Evolutionary conservation across 2,329 filamentous ascomycete genomes (phyloP).

Genomic region (Elsinoe ampelina): DNA sequence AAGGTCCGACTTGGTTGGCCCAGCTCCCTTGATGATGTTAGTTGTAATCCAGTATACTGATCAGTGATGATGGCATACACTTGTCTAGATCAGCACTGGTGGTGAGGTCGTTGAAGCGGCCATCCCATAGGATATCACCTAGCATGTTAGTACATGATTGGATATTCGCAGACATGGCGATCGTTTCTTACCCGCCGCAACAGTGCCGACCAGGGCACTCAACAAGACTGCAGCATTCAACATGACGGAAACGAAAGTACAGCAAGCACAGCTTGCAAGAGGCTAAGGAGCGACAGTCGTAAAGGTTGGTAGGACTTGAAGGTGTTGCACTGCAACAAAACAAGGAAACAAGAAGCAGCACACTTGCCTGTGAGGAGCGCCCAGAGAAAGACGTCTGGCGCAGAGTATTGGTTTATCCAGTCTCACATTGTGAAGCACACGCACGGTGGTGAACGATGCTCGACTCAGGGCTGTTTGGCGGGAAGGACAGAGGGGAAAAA

Average conservation of each 20-base stretch:
- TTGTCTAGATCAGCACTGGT: constrained; percentile 47
- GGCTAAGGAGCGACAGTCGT: constrained; percentile 2
- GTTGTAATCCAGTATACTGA: background rate
- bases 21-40: constrained; percentile 43
- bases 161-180: background rate
- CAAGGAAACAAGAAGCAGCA: background rate
- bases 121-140: constrained; percentile 53
- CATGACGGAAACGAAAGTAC: constrained; percentile 11
- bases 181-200: constrained; percentile 8
- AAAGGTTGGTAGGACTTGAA: background rate
- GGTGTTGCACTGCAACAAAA: constrained; percentile 5
- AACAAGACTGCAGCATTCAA: background rate
- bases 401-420: constrained; percentile 5
- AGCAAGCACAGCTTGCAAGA: constrained; percentile 13
- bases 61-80: constrained; percentile 24
- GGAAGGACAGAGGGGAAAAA: constrained; percentile 1
- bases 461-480: constrained; percentile 6
- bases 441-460: constrained; percentile 10
- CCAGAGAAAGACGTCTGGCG: background rate
- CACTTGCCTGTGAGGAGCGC: constrained; percentile 5
- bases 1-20: constrained; percentile 58
- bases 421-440: constrained; percentile 5
- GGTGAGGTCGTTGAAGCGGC: constrained; percentile 53
- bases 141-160: background rate
- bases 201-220: constrained; percentile 9